Base-by-base conservation (phyloP, 176 grass and related monocot genomes). In the Carex scoparia region DNA sequence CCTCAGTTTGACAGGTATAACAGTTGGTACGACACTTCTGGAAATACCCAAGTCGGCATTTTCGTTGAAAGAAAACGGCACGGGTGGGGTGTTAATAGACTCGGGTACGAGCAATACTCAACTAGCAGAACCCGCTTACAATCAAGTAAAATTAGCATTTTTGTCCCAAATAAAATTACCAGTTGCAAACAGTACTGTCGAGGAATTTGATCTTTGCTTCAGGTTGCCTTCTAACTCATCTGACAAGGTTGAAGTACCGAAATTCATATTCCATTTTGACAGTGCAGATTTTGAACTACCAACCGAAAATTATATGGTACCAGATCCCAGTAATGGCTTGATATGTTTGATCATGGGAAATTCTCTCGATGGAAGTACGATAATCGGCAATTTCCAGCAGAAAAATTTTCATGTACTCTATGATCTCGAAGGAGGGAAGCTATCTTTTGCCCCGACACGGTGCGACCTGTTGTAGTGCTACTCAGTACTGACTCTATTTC, bases 341-440 rank as follows among this genome's bases (percentile, higher is more conserved):
- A 53, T 90, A 40, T 93, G 92, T 69, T 10, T 94, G 10, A 0
- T 65, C 1, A 61, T 94, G 44, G 0, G 0, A 55, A 23, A 16
- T 11, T 7, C 35, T 38, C 23, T 35, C 0, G 14, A 1, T 68
- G 1, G 11, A 42, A 10, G 0, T 51, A 78, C 85, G 0, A 2
- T 38, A 9, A 86, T 91, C 15, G 89, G 92, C 67, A 94, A 91
- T 80, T 91, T 84, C 77, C 85, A 91, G 82, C 92, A 94, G 87
- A 87, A 94, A 77, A 94, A 91, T 75, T 66, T 84, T 30, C 87
- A 89, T 42, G 62, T 94, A 46, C 75, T 89, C 42, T 94, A 94
- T 44, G 89, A 94, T 84, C 3, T 87, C 13, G 57, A 72, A 13
- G 82, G 61, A 77, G 66, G 10, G 1, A 89, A 81, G 70, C 65